Conservation (phyloP, 192 early-diverging fungal genomes). For the Umbelopsis sp. region DNA sequence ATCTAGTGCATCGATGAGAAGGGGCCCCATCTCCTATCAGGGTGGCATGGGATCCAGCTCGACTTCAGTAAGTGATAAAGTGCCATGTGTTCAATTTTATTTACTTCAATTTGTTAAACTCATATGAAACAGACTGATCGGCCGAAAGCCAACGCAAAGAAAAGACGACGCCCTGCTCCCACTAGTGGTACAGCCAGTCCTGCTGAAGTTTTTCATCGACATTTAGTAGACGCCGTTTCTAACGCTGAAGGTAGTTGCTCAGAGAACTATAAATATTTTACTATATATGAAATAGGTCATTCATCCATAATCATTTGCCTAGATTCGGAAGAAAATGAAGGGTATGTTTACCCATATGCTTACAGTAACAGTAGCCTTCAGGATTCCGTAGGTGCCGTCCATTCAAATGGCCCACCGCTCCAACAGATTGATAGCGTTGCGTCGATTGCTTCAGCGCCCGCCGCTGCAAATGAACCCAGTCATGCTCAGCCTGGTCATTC, state of each 20-base stretch:
- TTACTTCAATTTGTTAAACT: neutral
- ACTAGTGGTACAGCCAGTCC: constrained; percentile 29
- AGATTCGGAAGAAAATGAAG: constrained; percentile 44
- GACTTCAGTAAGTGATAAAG: neutral
- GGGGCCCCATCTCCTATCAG: neutral
- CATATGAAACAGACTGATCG: neutral
- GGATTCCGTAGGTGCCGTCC: neutral
- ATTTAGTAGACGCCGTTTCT: constrained; percentile 41
- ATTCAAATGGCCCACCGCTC: neutral
- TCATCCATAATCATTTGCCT: constrained; percentile 1
- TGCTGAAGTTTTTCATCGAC: constrained; percentile 40
- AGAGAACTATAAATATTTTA: constrained; percentile 3
- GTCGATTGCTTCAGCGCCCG: neutral
- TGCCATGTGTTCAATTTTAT: neutral
- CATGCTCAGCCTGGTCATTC: neutral
- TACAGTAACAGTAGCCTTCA: constrained; percentile 17
- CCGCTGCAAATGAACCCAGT: neutral
- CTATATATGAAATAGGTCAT: neutral
- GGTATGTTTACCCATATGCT: constrained; percentile 39
- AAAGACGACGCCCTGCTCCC: constrained; percentile 2
- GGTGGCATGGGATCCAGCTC: neutral
- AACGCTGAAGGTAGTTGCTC: constrained; percentile 33
- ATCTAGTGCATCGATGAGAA: neutral
- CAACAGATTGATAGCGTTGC: neutral
- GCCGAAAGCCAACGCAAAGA: constrained; percentile 12